These are phyloP conservation scores for Silene noctiflora DNA, from an alignment of 179 eudicot genomes.

Conservation along the genomic window DNA sequence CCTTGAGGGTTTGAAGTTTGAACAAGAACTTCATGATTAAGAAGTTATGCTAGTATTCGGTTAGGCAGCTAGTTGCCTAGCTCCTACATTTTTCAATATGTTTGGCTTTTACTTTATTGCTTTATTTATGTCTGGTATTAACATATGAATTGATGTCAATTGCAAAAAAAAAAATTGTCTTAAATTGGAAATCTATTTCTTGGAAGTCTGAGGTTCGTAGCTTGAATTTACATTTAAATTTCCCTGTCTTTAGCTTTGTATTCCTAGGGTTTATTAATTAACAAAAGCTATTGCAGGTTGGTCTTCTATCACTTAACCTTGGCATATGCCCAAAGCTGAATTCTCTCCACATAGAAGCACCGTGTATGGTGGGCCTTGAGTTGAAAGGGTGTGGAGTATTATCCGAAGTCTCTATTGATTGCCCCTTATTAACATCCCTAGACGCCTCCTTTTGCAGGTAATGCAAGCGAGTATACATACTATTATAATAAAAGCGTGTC, in stretches of 20 bases:
- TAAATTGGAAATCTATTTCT: background rate
- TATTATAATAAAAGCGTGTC: background rate
- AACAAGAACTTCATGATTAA: background rate
- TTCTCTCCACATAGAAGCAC: slow-evolving; percentile 74
- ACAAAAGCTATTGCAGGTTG: slow-evolving; percentile 53
- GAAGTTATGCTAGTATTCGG: background rate
- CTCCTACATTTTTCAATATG: background rate
- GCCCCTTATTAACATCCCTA: slow-evolving; percentile 78
- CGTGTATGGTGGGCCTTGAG: slow-evolving; percentile 77
- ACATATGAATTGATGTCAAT: background rate
- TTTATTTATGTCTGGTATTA: slow-evolving; percentile 1
- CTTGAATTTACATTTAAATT: background rate
- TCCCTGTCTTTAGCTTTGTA: background rate
- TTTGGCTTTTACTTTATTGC: background rate
- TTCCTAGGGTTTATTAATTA: background rate
- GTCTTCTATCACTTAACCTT: slow-evolving; percentile 80
- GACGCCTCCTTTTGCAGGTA: slow-evolving; percentile 99
- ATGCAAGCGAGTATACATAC: slow-evolving; percentile 6
- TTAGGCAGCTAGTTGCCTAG: background rate
- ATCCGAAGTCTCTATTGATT: slow-evolving; percentile 75
- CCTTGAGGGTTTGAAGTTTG: slow-evolving; percentile 6
- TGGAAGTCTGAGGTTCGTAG: background rate
- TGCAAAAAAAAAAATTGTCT: background rate
- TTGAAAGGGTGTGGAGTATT: slow-evolving; percentile 96
- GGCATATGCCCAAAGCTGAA: slow-evolving; percentile 92